These are phyloP conservation scores for Boletus pseudo-olivaceus DNA, from an alignment of 768 basidiomycete species.

Conservation along the genomic window DNA sequence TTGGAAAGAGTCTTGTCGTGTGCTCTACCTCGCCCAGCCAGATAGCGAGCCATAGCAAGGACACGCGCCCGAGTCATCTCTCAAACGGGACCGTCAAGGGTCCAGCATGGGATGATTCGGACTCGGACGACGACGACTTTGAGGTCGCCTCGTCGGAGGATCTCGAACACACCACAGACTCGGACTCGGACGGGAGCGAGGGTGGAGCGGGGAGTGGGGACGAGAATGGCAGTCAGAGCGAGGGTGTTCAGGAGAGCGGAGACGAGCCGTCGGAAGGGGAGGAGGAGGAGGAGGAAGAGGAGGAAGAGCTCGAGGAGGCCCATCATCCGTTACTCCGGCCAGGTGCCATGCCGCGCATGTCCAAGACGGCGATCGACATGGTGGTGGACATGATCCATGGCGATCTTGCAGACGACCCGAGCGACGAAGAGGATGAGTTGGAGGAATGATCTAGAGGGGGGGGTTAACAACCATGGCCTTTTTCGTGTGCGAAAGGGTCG, in stretches of 20 bases:
- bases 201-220: slow-evolving; percentile 17
- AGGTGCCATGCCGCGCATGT: slow-evolving; percentile 68
- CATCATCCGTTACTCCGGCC: slow-evolving; percentile 62
- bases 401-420: slow-evolving; percentile 41
- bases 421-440: slow-evolving; percentile 47
- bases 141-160: slow-evolving; percentile 39
- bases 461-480: neutral
- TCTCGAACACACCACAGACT: slow-evolving; percentile 39
- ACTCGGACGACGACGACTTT: slow-evolving; percentile 34
- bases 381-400: slow-evolving; percentile 59
- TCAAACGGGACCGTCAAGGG: slow-evolving; percentile 20
- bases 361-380: slow-evolving; percentile 61
- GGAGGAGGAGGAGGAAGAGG: slow-evolving; percentile 39
- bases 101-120: slow-evolving; percentile 32
- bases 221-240: slow-evolving; percentile 33
- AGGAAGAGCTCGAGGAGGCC: slow-evolving; percentile 47
- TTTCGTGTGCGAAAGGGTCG: neutral
- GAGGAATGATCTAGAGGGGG: slow-evolving; percentile 33
- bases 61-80: neutral
- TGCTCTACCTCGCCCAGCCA: neutral
- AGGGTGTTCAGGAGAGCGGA: slow-evolving; percentile 33
- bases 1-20: slow-evolving; percentile 38
- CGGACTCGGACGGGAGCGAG: slow-evolving; percentile 34
- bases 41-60: neutral
- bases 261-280: slow-evolving; percentile 40